Conservation (phyloP, 2,329 filamentous ascomycete species). For the Neonectria ditissima region DNA sequence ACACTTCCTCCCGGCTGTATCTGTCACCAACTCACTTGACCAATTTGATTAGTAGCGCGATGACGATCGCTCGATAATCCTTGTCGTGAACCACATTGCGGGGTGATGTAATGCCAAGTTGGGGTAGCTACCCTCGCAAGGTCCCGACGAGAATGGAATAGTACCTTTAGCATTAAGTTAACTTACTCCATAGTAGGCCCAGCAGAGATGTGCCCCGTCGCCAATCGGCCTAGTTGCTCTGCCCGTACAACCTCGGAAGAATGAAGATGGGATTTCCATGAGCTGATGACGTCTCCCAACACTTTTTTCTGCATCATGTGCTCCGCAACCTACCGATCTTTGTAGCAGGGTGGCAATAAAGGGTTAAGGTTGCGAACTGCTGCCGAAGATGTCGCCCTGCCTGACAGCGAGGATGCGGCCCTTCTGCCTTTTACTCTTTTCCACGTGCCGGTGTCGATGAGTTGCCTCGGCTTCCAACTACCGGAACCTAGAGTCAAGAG, state of each 20-base stretch:
- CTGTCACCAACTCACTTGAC: not conserved
- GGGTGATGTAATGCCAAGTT: no score
- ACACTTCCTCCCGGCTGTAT: not conserved
- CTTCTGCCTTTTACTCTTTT: not conserved
- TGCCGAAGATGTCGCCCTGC: not conserved
- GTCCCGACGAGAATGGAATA: not conserved
- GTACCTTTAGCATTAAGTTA: not conserved
- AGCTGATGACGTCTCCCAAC: slow-evolving; percentile 4
- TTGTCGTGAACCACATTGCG: not conserved
- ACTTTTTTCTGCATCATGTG: slow-evolving; percentile 3
- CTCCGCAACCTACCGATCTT: not conserved
- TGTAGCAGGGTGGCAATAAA: slow-evolving; percentile 1
- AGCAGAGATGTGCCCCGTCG: not conserved
- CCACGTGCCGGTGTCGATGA: not conserved
- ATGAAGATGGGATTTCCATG: not conserved
- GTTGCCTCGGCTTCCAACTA: slow-evolving; percentile 2
- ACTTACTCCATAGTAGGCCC: not conserved
- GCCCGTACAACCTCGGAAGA: not conserved
- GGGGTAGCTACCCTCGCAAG: slow-evolving; percentile 3
- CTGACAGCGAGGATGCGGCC: not conserved
- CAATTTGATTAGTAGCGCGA: not conserved
- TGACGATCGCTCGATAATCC: not conserved
- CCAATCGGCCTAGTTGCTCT: not conserved
- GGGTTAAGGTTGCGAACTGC: slow-evolving; percentile 20
- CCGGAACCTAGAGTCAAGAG: not conserved